Conservation (phyloP, 2,329 filamentous ascomycete species). For the Colletotrichum orbiculare region DNA sequence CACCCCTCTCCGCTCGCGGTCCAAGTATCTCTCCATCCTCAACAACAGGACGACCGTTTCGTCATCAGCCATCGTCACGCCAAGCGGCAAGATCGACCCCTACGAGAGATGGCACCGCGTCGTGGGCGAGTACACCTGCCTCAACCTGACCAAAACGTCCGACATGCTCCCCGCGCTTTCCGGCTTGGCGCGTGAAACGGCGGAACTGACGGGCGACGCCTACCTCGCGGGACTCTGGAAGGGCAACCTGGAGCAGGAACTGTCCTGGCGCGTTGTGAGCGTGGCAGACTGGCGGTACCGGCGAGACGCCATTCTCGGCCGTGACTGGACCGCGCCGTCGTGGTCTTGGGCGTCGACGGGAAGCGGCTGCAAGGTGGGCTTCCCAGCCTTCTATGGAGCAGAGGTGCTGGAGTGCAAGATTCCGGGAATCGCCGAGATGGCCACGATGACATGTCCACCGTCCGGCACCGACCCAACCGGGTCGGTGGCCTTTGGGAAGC, state of each 20-base stretch:
- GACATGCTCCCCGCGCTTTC: slow-evolving; percentile 26
- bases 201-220: not conserved
- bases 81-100: not conserved
- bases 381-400: not conserved
- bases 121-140: slow-evolving; percentile 18
- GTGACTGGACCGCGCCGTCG: slow-evolving; percentile 12
- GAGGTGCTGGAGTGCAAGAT: not conserved
- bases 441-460: not conserved
- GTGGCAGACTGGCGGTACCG: slow-evolving; percentile 3
- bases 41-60: not conserved
- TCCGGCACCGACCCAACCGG: slow-evolving; percentile 3
- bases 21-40: not conserved
- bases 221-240: slow-evolving; percentile 6
- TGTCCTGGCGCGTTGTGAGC: slow-evolving; percentile 12
- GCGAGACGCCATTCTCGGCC: not conserved
- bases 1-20: not conserved
- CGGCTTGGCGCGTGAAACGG: slow-evolving; percentile 9
- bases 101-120: slow-evolving; percentile 21
- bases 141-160: slow-evolving; percentile 10
- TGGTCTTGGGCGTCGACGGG: slow-evolving; percentile 25
- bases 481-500: not conserved
- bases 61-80: not conserved
- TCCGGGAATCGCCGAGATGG: not conserved
- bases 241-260: slow-evolving; percentile 8
- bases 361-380: slow-evolving; percentile 17